A percentile compares a stretch with the other conserved stretches of the same genome.
phyloP scores from a whole-genome alignment of 2,329 filamentous ascomycete species.

The Colletotrichum horii region DNA sequence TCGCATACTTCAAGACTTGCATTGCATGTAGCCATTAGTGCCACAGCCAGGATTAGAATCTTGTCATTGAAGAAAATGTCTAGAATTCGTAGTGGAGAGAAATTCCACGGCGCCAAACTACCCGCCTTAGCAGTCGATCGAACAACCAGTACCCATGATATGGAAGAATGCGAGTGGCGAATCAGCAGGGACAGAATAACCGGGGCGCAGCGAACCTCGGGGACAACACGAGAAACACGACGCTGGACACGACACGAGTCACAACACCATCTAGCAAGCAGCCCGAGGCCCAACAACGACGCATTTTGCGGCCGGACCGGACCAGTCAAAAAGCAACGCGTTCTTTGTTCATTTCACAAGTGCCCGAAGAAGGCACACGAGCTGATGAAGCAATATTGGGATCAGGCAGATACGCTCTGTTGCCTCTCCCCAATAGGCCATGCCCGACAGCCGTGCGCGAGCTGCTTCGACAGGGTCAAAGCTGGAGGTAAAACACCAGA shows the following conservation, averaged over 20 bases:
- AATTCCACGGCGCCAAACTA: background rate
- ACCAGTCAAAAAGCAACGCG: background rate
- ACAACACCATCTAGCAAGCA: background rate
- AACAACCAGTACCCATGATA: background rate
- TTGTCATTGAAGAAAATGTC: background rate
- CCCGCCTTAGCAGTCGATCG: background rate
- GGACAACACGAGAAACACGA: background rate
- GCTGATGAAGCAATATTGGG: background rate
- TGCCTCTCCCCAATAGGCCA: background rate
- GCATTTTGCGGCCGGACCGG: background rate
- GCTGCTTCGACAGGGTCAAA: background rate
- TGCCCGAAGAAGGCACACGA: background rate
- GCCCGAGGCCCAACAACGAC: background rate
- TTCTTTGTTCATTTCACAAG: background rate
- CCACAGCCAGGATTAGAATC: background rate
- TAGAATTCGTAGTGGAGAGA: background rate
- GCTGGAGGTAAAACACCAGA: constrained; percentile 1
- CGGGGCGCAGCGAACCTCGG: background rate
- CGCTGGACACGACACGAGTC: background rate
- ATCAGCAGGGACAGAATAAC: background rate
- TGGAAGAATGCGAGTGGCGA: background rate
- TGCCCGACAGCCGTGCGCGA: background rate
- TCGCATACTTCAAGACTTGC: background rate
- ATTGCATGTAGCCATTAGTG: background rate
- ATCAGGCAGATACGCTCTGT: background rate